Base-by-base conservation (phyloP, 768 basidiomycete genomes). In the Podaxis mareebaensis region DNA sequence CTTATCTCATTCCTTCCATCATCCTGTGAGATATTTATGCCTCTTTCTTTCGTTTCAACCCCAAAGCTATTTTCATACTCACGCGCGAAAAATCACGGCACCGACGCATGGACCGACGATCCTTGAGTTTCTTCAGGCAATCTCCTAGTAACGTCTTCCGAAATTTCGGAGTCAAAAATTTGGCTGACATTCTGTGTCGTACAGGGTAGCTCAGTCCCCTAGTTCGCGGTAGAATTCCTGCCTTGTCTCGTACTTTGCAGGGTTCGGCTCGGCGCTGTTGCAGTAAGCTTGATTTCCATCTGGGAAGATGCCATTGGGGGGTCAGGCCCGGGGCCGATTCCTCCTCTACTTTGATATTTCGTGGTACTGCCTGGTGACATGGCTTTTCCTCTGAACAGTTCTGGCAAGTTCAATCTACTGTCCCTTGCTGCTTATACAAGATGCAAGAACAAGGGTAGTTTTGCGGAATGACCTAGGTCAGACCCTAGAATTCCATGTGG, bases 1-100 rank as follows among this genome's bases (percentile, higher is more conserved):
- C 81, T 33, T 83, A 80, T 65, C 82, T 83, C 67, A 65, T 81
- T 13, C 82, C 82, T n/a, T 81, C 81, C 65, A 79, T 80, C 55
- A 56, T 82, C 24, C 71, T 81, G 82, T 82, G 59, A 62, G 80
- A n/a, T 73, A 26, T 17, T 54, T n/a, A 3, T 26, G 38, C 20
- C 44, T 33, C 33, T 33, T 33, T 33, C 33, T 8, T 46, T 46
- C 44, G 17, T 17, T 20, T 46, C 10, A 46, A 46, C 44, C 44
- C 44, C 44, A 22, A 10, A 46, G 44, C 8, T 46, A 10, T 20
- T 46, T 46, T 46, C 20, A 7, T 20, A 20, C n/a, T 20, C 17
- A 20, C 10, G 5, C 44, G 15, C 17, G 6, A 15, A n/a, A 15
- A 20, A 46, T n/a, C 20, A 46, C 17, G 7, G 44, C 44, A 46